Conservation (phyloP, 2,329 filamentous ascomycete species). For the Cladorrhinum sp. region DNA sequence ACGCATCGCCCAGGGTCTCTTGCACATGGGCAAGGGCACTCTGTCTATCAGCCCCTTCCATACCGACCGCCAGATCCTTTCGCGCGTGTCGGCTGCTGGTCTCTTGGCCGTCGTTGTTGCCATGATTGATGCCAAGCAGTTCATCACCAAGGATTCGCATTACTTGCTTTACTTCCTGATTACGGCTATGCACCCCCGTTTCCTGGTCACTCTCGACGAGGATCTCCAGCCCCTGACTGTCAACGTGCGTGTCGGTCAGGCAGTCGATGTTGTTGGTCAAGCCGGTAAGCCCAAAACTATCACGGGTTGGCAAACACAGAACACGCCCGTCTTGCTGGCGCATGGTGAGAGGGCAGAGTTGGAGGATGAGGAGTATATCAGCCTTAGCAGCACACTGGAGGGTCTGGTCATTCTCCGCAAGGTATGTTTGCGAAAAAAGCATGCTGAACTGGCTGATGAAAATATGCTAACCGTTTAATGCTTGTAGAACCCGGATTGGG, state of each 20-base stretch:
- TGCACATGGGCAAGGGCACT: constrained; percentile 99
- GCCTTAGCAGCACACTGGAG: constrained; percentile 85
- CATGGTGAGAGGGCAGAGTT: constrained; percentile 94
- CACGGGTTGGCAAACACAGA: constrained; percentile 99
- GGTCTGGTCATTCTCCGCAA: constrained; percentile 95
- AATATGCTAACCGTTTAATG: constrained; percentile 8
- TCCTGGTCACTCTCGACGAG: constrained; percentile 94
- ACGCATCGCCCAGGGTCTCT: constrained; percentile 90
- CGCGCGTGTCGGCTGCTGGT: constrained; percentile 83
- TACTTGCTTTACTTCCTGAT: constrained; percentile 98
- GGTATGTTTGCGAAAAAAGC: constrained; percentile 52
- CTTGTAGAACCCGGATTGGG: constrained; percentile 53
- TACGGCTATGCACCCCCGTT: constrained; percentile 93
- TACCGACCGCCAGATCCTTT: constrained; percentile 93
- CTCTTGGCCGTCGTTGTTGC: constrained; percentile 86
- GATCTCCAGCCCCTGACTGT: constrained; percentile 89
- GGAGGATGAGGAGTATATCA: constrained; percentile 96
- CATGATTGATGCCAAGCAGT: constrained; percentile 93
- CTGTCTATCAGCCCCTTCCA: constrained; percentile 98
- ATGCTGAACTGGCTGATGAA: constrained; percentile 5
- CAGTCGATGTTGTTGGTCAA: constrained; percentile 96
- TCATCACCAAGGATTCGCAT: constrained; percentile 65
- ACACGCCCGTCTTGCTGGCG: constrained; percentile 92
- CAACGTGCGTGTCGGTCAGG: constrained; percentile 95
- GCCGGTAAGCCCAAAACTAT: constrained; percentile 98